These are phyloP conservation scores for Cyberlindnera nakhonratchasimensis DNA, from an alignment of 805 yeast genomes.

Conservation along the genomic window DNA sequence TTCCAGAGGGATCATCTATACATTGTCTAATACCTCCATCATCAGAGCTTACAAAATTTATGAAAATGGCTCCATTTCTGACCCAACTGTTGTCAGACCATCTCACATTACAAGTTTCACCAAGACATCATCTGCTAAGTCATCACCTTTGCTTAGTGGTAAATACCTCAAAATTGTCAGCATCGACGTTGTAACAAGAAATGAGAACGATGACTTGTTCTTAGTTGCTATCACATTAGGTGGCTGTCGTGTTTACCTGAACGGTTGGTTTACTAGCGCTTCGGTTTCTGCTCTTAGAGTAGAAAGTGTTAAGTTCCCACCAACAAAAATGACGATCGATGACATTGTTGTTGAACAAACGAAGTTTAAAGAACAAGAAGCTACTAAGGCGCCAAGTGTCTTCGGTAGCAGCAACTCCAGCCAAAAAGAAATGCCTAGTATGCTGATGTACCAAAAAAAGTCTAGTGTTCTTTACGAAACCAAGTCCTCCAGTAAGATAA, in stretches of 20 bases:
- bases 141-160: constrained; percentile 52
- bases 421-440: constrained; percentile 26
- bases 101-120: constrained; percentile 36
- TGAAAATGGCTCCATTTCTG: constrained; percentile 38
- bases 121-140: constrained; percentile 42
- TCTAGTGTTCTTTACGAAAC: constrained; percentile 53
- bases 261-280: constrained; percentile 36
- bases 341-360: constrained; percentile 24
- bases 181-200: constrained; percentile 55
- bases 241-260: constrained; percentile 73
- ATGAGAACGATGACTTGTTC: constrained; percentile 66
- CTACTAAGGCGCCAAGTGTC: constrained; percentile 26
- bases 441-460: constrained; percentile 51
- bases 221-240: constrained; percentile 75
- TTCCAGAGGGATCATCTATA: constrained; percentile 71
- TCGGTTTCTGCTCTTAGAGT: constrained; percentile 39
- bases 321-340: constrained; percentile 43
- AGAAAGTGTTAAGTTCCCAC: constrained; percentile 62
- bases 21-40: constrained; percentile 78
- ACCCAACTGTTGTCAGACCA: constrained; percentile 37
- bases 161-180: constrained; percentile 59
- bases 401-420: constrained; percentile 15
- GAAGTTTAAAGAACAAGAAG: constrained; percentile 29
- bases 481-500: constrained; percentile 53
- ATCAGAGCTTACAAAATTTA: constrained; percentile 71